These are phyloP conservation scores for Pseudocercospora fuligena DNA, from an alignment of 2,329 filamentous ascomycete genomes.

Conservation along the genomic window DNA sequence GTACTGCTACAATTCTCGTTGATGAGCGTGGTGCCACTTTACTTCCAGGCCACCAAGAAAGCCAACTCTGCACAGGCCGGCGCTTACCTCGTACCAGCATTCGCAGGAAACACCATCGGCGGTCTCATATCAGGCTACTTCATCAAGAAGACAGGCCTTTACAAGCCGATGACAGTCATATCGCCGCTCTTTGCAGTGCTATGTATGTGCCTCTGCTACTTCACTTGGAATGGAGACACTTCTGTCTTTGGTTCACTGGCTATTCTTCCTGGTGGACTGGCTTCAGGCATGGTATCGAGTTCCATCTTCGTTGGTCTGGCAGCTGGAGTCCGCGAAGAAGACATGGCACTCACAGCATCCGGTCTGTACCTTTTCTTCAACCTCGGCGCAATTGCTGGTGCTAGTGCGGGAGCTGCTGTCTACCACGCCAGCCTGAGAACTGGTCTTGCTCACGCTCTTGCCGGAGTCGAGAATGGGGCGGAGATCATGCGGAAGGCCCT, in stretches of 20 bases:
- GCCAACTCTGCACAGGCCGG: slow-evolving; percentile 64
- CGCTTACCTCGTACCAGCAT: slow-evolving; percentile 68
- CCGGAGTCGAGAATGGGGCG: slow-evolving; percentile 37
- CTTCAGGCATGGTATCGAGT: slow-evolving; percentile 53
- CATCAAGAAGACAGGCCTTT: slow-evolving; percentile 64
- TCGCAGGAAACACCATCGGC: slow-evolving; percentile 69
- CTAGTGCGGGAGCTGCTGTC: slow-evolving; percentile 46
- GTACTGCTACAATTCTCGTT: slow-evolving; percentile 63
- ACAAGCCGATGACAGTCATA: slow-evolving; percentile 60
- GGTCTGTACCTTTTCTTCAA: slow-evolving; percentile 54
- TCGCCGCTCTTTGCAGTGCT: slow-evolving; percentile 56
- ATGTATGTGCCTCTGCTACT: slow-evolving; percentile 57
- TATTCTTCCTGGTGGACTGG: slow-evolving; percentile 56
- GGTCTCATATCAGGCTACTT: slow-evolving; percentile 63
- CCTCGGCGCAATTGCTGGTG: slow-evolving; percentile 48
- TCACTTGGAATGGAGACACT: slow-evolving; percentile 66
- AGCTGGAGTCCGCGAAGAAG: slow-evolving; percentile 49
- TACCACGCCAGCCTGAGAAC: slow-evolving; percentile 44
- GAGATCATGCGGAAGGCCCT: slow-evolving; percentile 49
- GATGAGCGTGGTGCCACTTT: slow-evolving; percentile 70
- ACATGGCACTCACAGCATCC: slow-evolving; percentile 57
- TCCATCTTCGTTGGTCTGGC: slow-evolving; percentile 58
- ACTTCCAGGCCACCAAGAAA: slow-evolving; percentile 68
- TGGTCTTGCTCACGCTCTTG: slow-evolving; percentile 41
- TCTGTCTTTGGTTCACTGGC: slow-evolving; percentile 48